These are phyloP conservation scores for Pythium dissotocum DNA, from an alignment of 352 stramenopile species.

Conservation along the genomic window DNA sequence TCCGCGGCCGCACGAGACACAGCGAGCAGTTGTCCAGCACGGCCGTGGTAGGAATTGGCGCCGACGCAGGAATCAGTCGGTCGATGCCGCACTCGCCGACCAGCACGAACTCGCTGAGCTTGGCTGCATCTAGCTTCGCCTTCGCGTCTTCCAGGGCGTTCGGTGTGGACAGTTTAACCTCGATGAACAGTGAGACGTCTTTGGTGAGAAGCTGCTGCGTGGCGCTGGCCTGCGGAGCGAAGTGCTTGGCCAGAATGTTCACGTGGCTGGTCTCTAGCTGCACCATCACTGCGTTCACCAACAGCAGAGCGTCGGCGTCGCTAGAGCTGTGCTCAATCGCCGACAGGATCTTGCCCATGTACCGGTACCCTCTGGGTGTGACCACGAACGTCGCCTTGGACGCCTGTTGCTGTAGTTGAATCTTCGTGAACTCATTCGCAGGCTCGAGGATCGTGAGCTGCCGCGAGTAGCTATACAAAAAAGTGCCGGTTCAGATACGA, in stretches of 20 bases:
- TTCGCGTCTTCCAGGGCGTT: conserved; percentile 32
- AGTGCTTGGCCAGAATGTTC: conserved; percentile 14
- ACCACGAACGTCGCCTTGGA: conserved; percentile 52
- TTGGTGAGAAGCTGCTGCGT: conserved; percentile 27
- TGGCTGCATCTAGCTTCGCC: conserved; percentile 24
- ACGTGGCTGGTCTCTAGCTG: conserved; percentile 47
- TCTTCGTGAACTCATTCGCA: conserved; percentile 67
- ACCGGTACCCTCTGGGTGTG: conserved; percentile 43
- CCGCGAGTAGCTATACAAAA: conserved; percentile 60
- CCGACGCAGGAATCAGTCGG: not conserved
- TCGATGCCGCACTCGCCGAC: conserved; percentile 31
- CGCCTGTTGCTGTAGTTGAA: conserved; percentile 34
- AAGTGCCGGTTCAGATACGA: not conserved
- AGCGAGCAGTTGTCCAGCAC: conserved; percentile 68
- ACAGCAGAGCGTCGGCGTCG: conserved; percentile 20
- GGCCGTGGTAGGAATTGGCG: conserved; percentile 43
- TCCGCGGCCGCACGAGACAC: conserved; percentile 57
- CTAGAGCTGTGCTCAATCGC: conserved; percentile 39
- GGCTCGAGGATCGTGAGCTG: conserved; percentile 67
- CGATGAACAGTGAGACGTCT: conserved; percentile 55
- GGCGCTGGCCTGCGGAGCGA: conserved; percentile 19
- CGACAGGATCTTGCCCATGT: conserved; percentile 49
- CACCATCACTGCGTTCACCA: conserved; percentile 51
- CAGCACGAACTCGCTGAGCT: conserved; percentile 24
- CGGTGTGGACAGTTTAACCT: conserved; percentile 38